Evolutionary conservation across 1,139 yeast genomes (phyloP).

Genomic region (Magnusiomyces paraingens): DNA sequence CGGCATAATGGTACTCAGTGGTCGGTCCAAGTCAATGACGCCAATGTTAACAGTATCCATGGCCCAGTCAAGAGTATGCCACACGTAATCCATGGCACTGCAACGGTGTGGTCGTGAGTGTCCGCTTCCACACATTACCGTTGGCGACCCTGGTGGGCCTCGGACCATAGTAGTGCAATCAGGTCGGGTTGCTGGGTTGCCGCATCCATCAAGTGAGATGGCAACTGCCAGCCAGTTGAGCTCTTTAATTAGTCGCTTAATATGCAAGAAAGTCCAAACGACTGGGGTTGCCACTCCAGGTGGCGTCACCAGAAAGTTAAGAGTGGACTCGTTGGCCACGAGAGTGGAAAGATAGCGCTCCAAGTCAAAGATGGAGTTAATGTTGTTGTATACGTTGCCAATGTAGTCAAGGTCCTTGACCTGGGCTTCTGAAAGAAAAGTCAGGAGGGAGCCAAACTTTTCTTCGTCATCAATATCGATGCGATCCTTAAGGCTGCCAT

Average conservation of each 20-base stretch:
- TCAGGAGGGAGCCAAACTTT: too few relatives aligned
- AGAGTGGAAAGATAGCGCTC: conserved; percentile 10
- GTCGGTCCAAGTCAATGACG: neutral
- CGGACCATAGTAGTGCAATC: conserved; percentile 3
- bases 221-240: conserved; percentile 10
- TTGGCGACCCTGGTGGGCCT: neutral
- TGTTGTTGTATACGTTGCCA: conserved; percentile 5
- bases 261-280: conserved; percentile 11
- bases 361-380: conserved; percentile 9
- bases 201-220: conserved; percentile 9
- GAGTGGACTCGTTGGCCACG: conserved; percentile 4
- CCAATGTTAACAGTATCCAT: conserved; percentile 4
- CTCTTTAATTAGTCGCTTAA: conserved; percentile 11
- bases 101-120: conserved; percentile 10
- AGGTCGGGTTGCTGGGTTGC: neutral
- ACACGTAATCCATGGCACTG: conserved; percentile 10
- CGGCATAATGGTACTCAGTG: conserved; percentile 2
- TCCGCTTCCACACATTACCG: neutral
- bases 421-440: too few relatives aligned
- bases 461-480: too few relatives aligned
- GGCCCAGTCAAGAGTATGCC: conserved; percentile 13
- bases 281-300: conserved; percentile 11
- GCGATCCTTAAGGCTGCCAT: too few relatives aligned
- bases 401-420: conserved; percentile 5
- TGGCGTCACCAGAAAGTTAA: conserved; percentile 9